Evolutionary conservation across 2,329 filamentous ascomycete genomes (phyloP), one percentile per base, ranked within the genome.

Genomic region (Fusarium torulosum): DNA sequence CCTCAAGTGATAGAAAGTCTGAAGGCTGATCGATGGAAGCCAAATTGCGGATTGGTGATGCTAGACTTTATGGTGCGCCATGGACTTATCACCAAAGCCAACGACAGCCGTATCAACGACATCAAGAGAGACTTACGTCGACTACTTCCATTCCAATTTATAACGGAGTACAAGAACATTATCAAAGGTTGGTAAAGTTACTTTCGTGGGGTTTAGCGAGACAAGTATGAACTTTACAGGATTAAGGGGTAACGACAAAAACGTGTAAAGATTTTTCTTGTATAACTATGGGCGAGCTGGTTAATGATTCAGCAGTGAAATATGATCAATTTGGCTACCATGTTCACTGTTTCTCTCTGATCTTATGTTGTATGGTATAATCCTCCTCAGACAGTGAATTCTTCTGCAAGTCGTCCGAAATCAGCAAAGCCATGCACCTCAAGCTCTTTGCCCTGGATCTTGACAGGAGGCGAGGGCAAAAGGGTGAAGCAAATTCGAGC

Each of bases 31-130:
- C 53, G 54, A 27, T 80, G 78, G 78, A 80, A 80, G 68, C 77
- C 78, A n/a, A 79, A 79, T 51, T 79, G 76, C 45, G 78, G 73
- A n/a, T 63, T 80, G 7, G 77, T 79, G n/a, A 79, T 79, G 75
- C 66, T 80, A 23, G 76, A 79, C 43, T 80, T 79, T 49, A 57
- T 80, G 38, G 56, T 76, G 14, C 74, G 77, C 19, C 74, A 75
- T 54, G 68, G 72, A 6, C 71, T 74, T 33, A 59, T 78, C 40
- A 66, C 47, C 13, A 66, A 63, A 9, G 59, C 54, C 3, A 71
- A 75, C 6, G 73, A 76, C 37, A 65, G 60, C 21, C 60, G 65
- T 7, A 72, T 71, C 19, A 55, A 54, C 3, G 44, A 64, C 4
- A 67, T 78, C 35, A 53, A 47, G n/a, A 43, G 56, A 8, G 68